Percentiles rank a stretch among this genome's conserved stretches.
These are phyloP conservation scores for Nakazawaea ambrosiae DNA, from an alignment of 805 yeast genomes.

Conservation along the genomic window DNA sequence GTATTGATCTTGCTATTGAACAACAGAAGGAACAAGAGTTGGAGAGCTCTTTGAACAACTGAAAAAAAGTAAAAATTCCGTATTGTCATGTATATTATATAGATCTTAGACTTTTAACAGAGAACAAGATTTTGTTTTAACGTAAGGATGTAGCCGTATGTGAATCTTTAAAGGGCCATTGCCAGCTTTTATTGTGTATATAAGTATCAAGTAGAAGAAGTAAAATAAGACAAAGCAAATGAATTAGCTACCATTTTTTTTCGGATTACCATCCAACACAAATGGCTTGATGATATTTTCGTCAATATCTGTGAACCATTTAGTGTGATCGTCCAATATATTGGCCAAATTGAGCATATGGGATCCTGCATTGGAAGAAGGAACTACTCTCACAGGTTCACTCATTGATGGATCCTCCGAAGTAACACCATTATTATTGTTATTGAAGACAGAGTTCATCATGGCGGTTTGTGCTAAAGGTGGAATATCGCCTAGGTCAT, in stretches of 20 bases:
- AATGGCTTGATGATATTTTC: constrained; percentile 93
- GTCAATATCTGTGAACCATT: constrained; percentile 91
- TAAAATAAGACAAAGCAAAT: too few relatives aligned
- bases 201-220: neutral
- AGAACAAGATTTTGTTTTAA: too few relatives aligned
- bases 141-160: too few relatives aligned
- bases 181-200: too few relatives aligned
- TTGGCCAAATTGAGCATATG: constrained; percentile 18
- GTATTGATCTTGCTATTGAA: constrained; percentile 56
- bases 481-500: constrained; percentile 33
- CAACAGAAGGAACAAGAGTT: constrained; percentile 29
- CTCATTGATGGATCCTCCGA: constrained; percentile 7
- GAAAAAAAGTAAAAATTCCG: neutral
- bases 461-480: constrained; percentile 13
- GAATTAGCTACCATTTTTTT: too few relatives aligned
- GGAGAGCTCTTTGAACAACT: neutral
- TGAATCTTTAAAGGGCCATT: too few relatives aligned
- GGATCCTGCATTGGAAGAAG: neutral
- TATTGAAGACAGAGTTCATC: constrained; percentile 1
- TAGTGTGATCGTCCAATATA: constrained; percentile 63
- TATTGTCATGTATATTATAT: neutral
- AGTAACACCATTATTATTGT: neutral
- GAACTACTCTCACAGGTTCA: constrained; percentile 9
- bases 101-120: too few relatives aligned
- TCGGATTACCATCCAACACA: constrained; percentile 47